Evolutionary conservation across 2,329 filamentous ascomycete species (phyloP).

Genomic region (Fusarium duplospermum): DNA sequence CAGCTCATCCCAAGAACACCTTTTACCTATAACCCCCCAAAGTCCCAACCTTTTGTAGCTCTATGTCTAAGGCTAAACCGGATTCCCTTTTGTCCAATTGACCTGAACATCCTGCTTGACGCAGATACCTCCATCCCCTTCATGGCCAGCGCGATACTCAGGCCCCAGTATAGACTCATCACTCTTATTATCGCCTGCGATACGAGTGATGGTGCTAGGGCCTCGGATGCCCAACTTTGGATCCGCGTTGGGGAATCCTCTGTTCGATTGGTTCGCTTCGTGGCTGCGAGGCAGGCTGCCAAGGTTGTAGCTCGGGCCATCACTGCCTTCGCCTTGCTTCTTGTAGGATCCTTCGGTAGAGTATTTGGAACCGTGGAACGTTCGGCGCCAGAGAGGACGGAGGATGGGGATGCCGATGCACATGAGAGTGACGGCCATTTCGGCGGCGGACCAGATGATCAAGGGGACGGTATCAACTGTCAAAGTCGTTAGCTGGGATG

Average conservation of each 20-base stretch:
- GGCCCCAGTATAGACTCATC: slow-evolving; percentile 27
- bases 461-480: slow-evolving; percentile 50
- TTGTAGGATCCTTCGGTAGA: slow-evolving; percentile 26
- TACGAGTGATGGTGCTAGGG: slow-evolving; percentile 22
- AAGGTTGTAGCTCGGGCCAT: slow-evolving; percentile 31
- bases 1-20: neutral
- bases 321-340: slow-evolving; percentile 25
- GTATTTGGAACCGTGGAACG: slow-evolving; percentile 22
- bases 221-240: slow-evolving; percentile 24
- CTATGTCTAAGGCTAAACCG: neutral
- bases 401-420: slow-evolving; percentile 54
- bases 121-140: neutral
- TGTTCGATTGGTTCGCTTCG: neutral
- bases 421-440: slow-evolving; percentile 52
- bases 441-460: slow-evolving; percentile 53
- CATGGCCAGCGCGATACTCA: slow-evolving; percentile 5
- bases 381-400: slow-evolving; percentile 49
- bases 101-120: slow-evolving; percentile 26
- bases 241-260: slow-evolving; percentile 18
- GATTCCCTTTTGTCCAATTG: slow-evolving; percentile 14
- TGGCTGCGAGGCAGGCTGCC: neutral
- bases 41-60: neutral
- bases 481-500: neutral
- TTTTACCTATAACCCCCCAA: neutral
- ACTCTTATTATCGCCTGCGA: slow-evolving; percentile 26